phyloP scores from a whole-genome alignment of 1,139 yeast genomes.

The Arxiozyma telluris region DNA sequence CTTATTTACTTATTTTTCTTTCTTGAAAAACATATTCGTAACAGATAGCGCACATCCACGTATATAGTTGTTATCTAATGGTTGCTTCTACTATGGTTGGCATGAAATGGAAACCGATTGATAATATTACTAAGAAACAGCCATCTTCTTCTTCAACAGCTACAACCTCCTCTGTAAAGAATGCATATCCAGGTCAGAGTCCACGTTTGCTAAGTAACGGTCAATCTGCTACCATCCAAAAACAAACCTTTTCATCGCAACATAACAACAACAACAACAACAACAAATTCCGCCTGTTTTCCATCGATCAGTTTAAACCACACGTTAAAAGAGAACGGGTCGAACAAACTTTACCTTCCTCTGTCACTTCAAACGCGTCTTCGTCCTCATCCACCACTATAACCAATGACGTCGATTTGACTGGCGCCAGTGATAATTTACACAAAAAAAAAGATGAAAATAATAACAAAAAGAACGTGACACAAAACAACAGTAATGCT shows the following conservation, averaged over 20 bases:
- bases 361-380: constrained; percentile 43
- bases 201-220: constrained; percentile 1
- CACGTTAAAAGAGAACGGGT: background rate
- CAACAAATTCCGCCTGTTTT: background rate
- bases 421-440: background rate
- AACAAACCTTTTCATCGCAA: background rate
- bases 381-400: constrained; percentile 43
- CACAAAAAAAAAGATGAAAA: background rate
- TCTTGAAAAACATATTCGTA: background rate
- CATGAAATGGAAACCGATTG: background rate
- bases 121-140: background rate
- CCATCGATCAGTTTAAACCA: background rate
- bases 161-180: background rate
- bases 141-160: background rate
- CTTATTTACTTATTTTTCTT: background rate
- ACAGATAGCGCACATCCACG: too few relatives aligned
- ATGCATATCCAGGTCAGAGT: background rate
- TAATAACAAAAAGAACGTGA: background rate
- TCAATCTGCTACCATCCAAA: background rate
- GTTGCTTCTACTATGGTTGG: background rate
- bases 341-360: constrained; percentile 52
- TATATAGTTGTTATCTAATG: background rate
- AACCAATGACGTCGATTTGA: background rate
- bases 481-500: background rate
- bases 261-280: background rate